These are phyloP conservation scores for Nadsonia commutata DNA, from an alignment of 1,139 yeast genomes.

Conservation along the genomic window DNA sequence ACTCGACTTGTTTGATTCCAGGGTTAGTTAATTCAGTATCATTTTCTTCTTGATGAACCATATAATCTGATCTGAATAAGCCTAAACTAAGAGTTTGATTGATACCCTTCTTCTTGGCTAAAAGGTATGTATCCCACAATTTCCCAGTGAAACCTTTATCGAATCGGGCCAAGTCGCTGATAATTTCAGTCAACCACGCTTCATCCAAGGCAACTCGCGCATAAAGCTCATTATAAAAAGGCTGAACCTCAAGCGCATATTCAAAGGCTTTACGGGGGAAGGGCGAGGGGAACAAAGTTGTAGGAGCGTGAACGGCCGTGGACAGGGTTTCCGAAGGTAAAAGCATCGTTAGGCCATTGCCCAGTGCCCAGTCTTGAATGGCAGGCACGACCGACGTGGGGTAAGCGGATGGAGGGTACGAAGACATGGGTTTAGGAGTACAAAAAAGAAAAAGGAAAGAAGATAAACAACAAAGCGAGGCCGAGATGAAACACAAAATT, in stretches of 20 bases:
- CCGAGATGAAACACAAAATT: no score
- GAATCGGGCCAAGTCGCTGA: constrained; percentile 32
- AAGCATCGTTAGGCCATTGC: constrained; percentile 68
- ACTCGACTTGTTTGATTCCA: constrained; percentile 78
- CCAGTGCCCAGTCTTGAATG: constrained; percentile 59
- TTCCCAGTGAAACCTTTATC: constrained; percentile 76
- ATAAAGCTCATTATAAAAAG: constrained; percentile 57
- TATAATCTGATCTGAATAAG: constrained; percentile 79
- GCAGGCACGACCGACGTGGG: constrained; percentile 10
- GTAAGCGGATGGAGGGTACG: neutral
- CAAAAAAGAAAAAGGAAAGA: no score
- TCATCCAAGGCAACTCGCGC: constrained; percentile 34
- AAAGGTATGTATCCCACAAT: constrained; percentile 35
- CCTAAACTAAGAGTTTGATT: constrained; percentile 65
- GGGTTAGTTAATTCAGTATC: constrained; percentile 10
- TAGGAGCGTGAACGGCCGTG: constrained; percentile 58
- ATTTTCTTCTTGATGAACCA: constrained; percentile 38
- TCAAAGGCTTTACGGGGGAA: constrained; percentile 55
- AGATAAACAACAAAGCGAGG: no score
- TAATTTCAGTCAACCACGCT: constrained; percentile 46
- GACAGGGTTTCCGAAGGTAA: constrained; percentile 29
- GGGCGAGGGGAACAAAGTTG: constrained; percentile 83
- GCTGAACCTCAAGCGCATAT: constrained; percentile 55
- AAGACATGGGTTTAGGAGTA: neutral
- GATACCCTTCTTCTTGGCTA: constrained; percentile 8